Percentiles rank a stretch among this genome's conserved stretches.
These are phyloP conservation scores for Sutorius australiensis DNA, from an alignment of 768 basidiomycete species.

Conservation along the genomic window DNA sequence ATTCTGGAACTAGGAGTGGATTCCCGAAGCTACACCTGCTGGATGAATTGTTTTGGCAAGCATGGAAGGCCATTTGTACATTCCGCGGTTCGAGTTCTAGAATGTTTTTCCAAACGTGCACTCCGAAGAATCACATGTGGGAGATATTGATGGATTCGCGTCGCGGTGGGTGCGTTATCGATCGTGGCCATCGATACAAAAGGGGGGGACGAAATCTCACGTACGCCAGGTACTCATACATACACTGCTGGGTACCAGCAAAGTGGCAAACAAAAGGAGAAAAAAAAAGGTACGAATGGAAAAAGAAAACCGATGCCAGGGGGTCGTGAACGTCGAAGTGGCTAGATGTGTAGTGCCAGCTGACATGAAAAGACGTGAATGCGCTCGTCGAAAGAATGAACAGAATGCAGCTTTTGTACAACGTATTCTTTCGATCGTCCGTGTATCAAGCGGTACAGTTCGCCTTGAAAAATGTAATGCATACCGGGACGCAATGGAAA, in stretches of 20 bases:
- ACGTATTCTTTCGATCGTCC: conserved; percentile 21
- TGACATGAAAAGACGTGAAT: conserved; percentile 3
- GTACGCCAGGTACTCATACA: conserved; percentile 35
- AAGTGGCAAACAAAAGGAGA: conserved; percentile 1
- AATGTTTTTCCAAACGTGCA: background rate
- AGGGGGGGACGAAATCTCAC: conserved; percentile 18
- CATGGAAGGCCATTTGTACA: background rate
- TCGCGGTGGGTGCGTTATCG: conserved; percentile 2
- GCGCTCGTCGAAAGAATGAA: conserved; percentile 9
- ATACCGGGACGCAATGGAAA: conserved; percentile 3
- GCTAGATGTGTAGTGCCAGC: conserved; percentile 23
- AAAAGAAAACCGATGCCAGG: conserved; percentile 15
- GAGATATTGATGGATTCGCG: conserved; percentile 1
- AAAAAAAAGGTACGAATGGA: background rate
- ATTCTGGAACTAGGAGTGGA: background rate
- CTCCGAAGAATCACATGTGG: conserved; percentile 6
- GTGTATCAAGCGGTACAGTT: conserved; percentile 7
- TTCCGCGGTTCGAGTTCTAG: conserved; percentile 15
- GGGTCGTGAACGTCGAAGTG: conserved; percentile 25
- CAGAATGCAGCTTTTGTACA: conserved; percentile 21
- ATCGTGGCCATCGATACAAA: conserved; percentile 19
- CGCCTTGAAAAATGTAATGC: conserved; percentile 1
- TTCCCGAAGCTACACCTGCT: background rate
- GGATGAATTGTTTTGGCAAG: background rate
- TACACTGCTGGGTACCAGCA: conserved; percentile 18